A percentile compares a stretch with the other conserved stretches of the same genome.
These are phyloP conservation scores for Geotrichum aggregatum DNA, from an alignment of 1,139 yeast species.

Conservation along the genomic window DNA sequence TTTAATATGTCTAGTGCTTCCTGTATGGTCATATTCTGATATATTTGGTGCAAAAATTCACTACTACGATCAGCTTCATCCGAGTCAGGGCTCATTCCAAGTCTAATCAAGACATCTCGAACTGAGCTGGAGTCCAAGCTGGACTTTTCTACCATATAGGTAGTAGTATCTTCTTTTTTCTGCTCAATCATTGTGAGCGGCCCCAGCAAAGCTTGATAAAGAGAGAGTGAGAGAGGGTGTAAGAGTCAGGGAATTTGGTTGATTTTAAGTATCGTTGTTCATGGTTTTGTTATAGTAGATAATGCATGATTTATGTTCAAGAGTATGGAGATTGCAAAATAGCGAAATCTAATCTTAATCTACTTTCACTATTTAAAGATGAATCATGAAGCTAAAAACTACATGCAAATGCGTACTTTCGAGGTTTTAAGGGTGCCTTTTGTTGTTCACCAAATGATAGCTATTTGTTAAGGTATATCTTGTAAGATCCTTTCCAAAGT, in stretches of 20 bases:
- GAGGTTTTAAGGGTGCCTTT: too few species aligned
- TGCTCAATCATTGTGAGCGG: background rate
- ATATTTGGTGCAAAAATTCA: conserved; percentile 43
- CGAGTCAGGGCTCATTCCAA: conserved; percentile 11
- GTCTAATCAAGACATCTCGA: conserved; percentile 1
- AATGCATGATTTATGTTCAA: background rate
- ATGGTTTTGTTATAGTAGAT: background rate
- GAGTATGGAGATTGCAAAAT: background rate
- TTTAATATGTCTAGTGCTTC: conserved; percentile 46
- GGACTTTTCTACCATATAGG: background rate
- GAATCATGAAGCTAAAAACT: too few species aligned
- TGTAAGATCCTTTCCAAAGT: too few species aligned
- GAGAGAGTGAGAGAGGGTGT: background rate
- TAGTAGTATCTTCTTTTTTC: background rate
- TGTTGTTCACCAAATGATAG: too few species aligned
- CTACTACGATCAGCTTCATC: conserved; percentile 8
- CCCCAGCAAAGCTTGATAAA: background rate
- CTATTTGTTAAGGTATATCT: too few species aligned
- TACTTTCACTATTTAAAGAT: too few species aligned
- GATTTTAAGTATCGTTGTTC: background rate
- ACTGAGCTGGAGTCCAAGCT: background rate
- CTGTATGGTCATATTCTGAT: conserved; percentile 39
- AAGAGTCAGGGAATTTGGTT: background rate
- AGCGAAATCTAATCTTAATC: background rate
- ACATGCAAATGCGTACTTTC: too few species aligned